A percentile compares a stretch with the other conserved stretches of the same genome.
Evolutionary conservation across 176 grass and related monocot genomes (phyloP).

Genomic region (Eragrostis curvula): DNA sequence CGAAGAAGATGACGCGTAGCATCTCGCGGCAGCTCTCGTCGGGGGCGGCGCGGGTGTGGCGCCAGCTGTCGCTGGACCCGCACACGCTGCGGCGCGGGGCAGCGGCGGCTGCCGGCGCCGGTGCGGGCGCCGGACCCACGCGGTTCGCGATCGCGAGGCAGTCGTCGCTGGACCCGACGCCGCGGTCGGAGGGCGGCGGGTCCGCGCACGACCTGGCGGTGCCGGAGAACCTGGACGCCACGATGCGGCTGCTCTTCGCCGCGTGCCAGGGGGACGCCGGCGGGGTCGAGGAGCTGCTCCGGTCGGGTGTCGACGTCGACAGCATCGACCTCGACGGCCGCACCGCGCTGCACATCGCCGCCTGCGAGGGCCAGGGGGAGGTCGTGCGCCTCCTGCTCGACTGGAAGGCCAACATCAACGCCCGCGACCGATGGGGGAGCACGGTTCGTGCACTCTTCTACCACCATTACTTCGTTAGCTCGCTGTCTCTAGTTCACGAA

Average conservation of each 20-base stretch:
- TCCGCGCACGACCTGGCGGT: slow-evolving; percentile 35
- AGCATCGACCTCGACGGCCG: slow-evolving; percentile 97
- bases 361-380: slow-evolving; percentile 85
- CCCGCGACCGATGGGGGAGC: slow-evolving; percentile 92
- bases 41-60: slow-evolving; percentile 56
- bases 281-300: slow-evolving; percentile 77
- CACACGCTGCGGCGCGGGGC: slow-evolving; percentile 52
- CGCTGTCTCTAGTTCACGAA: neutral
- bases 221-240: slow-evolving; percentile 90
- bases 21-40: slow-evolving; percentile 88
- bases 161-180: slow-evolving; percentile 92
- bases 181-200: slow-evolving; percentile 33
- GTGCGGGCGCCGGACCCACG: slow-evolving; percentile 17
- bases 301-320: slow-evolving; percentile 83
- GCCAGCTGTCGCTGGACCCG: slow-evolving; percentile 58
- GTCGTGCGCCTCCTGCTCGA: slow-evolving; percentile 80
- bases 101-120: neutral
- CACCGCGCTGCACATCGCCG: slow-evolving; percentile 88
- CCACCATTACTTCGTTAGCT: neutral
- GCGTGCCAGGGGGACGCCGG: slow-evolving; percentile 75
- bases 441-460: slow-evolving; percentile 50
- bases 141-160: slow-evolving; percentile 81
- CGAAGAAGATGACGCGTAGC: slow-evolving; percentile 68
- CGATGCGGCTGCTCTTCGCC: slow-evolving; percentile 94
- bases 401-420: slow-evolving; percentile 87